phyloP scores from a whole-genome alignment of 371 early-diverging fungal species.

The Mortierella sp. region DNA sequence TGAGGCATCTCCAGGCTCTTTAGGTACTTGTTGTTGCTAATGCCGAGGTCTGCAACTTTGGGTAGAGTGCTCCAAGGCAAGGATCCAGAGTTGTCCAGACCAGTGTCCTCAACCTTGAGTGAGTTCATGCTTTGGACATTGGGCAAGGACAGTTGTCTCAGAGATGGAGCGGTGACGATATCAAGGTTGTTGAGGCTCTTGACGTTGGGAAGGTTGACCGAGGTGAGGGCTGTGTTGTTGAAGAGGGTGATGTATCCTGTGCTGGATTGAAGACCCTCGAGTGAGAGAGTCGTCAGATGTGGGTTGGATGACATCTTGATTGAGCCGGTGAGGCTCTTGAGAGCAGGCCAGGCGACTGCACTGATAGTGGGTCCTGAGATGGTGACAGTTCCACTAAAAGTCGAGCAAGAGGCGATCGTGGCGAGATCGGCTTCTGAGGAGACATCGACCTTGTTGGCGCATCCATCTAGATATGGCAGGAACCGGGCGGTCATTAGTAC shows the following conservation, averaged over 20 bases:
- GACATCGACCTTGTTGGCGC: conserved; percentile 44
- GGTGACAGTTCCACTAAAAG: conserved; percentile 59
- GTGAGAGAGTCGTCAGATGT: conserved; percentile 53
- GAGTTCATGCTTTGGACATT: conserved; percentile 55
- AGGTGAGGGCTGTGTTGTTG: conserved; percentile 59
- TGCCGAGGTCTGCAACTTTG: conserved; percentile 50
- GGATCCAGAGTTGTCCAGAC: conserved; percentile 56
- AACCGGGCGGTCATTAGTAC: too few relatives aligned
- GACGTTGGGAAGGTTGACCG: conserved; percentile 54
- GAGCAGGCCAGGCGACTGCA: conserved; percentile 52
- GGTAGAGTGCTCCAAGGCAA: conserved; percentile 39
- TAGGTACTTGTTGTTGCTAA: conserved; percentile 64
- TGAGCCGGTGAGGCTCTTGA: conserved; percentile 58
- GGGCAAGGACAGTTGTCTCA: conserved; percentile 55
- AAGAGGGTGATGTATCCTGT: conserved; percentile 58
- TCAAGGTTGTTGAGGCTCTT: conserved; percentile 55
- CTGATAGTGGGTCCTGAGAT: conserved; percentile 58
- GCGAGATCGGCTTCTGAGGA: conserved; percentile 60
- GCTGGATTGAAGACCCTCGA: conserved; percentile 58
- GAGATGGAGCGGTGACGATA: conserved; percentile 56
- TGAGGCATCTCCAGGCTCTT: conserved; percentile 54
- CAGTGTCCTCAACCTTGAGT: conserved; percentile 58
- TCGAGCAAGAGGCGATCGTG: conserved; percentile 56
- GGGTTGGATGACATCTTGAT: conserved; percentile 56
- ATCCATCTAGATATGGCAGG: conserved; percentile 23